These are phyloP conservation scores for Pneumocystis murina DNA, from an alignment of 1,139 yeast genomes.

Conservation along the genomic window DNA sequence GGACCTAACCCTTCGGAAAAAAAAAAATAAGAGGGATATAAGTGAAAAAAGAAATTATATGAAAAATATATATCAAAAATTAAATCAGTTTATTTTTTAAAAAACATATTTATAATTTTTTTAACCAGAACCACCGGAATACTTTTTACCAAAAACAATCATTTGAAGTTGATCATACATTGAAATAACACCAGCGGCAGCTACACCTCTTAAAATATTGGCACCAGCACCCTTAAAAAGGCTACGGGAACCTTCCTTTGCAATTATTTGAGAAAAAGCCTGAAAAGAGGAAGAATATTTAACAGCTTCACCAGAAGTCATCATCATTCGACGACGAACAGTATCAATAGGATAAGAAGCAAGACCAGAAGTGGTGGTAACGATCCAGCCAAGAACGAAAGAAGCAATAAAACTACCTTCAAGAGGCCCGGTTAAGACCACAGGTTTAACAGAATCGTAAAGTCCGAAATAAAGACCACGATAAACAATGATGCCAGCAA, in stretches of 20 bases:
- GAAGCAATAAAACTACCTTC: slow-evolving; percentile 61
- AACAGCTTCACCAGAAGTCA: slow-evolving; percentile 71
- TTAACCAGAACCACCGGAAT: slow-evolving; percentile 23
- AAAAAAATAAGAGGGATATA: too few relatives aligned
- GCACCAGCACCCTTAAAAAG: slow-evolving; percentile 81
- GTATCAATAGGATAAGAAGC: slow-evolving; percentile 73
- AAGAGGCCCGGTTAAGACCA: slow-evolving; percentile 54
- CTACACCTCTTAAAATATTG: slow-evolving; percentile 76
- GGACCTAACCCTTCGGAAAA: too few relatives aligned
- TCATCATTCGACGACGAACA: slow-evolving; percentile 79
- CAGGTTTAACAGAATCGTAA: slow-evolving; percentile 67
- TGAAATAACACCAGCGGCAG: slow-evolving; percentile 77
- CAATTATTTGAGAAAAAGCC: slow-evolving; percentile 55
- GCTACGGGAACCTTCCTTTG: slow-evolving; percentile 55
- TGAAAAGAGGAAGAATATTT: slow-evolving; percentile 63
- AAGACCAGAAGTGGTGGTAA: slow-evolving; percentile 64
- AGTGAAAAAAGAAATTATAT: too few relatives aligned
- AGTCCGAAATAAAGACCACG: slow-evolving; percentile 76
- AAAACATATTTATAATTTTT: too few relatives aligned
- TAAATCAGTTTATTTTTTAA: too few relatives aligned
- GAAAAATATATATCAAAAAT: too few relatives aligned
- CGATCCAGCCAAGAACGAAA: slow-evolving; percentile 65
- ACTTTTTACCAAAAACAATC: slow-evolving; percentile 60
- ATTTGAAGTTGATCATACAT: slow-evolving; percentile 65
- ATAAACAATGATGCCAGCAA: slow-evolving; percentile 65